Evolutionary conservation across 2,329 filamentous ascomycete species (phyloP).

Genomic region (Xylaria digitata): DNA sequence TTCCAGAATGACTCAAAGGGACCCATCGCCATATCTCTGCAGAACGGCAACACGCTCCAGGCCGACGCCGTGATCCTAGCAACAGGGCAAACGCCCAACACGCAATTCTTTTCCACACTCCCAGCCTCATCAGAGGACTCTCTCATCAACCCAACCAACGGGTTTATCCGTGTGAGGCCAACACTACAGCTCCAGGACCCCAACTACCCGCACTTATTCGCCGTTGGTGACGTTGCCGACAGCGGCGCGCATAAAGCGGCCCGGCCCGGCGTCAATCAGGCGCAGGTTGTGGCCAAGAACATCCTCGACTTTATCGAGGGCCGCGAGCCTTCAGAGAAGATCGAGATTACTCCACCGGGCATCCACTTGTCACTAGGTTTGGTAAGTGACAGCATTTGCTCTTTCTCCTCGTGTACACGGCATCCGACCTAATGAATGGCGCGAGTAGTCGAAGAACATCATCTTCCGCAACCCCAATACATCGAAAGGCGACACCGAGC

Average conservation of each 20-base stretch:
- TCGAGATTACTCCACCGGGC: conserved; percentile 50
- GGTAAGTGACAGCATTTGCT: conserved; percentile 37
- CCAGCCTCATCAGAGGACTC: conserved; percentile 37
- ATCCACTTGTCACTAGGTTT: conserved; percentile 57
- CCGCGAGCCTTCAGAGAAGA: conserved; percentile 45
- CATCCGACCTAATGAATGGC: not conserved
- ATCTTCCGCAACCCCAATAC: conserved; percentile 50
- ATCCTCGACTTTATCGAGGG: conserved; percentile 56
- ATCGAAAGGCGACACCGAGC: conserved; percentile 46
- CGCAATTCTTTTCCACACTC: conserved; percentile 52
- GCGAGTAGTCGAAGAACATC: conserved; percentile 47
- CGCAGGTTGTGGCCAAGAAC: conserved; percentile 58
- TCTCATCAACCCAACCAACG: conserved; percentile 48
- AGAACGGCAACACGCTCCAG: conserved; percentile 48
- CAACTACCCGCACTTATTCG: conserved; percentile 58
- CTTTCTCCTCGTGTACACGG: not conserved
- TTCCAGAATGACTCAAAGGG: conserved; percentile 39
- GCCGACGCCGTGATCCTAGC: conserved; percentile 60
- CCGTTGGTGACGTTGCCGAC: conserved; percentile 64
- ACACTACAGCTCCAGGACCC: conserved; percentile 59
- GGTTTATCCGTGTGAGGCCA: conserved; percentile 55
- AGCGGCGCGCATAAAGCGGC: conserved; percentile 58
- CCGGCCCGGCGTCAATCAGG: conserved; percentile 58
- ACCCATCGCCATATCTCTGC: conserved; percentile 48
- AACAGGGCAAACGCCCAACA: conserved; percentile 62